These are phyloP conservation scores for Diversispora epigaea DNA, from an alignment of 192 early-diverging fungal species.

Conservation along the genomic window DNA sequence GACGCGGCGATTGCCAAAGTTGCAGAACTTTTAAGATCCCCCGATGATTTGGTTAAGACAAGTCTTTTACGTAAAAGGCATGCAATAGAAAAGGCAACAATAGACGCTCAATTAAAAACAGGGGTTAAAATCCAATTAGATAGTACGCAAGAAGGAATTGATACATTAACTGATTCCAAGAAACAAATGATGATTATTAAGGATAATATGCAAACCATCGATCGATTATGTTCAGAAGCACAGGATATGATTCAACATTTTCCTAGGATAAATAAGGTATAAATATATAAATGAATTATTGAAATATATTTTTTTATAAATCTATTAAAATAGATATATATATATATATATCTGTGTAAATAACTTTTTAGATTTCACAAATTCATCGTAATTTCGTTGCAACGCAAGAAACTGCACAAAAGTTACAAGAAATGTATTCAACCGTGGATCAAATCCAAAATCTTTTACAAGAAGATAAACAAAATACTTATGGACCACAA, in stretches of 20 bases:
- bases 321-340: background rate
- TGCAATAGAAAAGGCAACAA: conserved; percentile 82
- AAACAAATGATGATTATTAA: conserved; percentile 64
- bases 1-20: conserved; percentile 80
- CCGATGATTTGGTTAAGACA: conserved; percentile 93
- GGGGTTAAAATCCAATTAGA: conserved; percentile 91
- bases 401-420: conserved; percentile 80
- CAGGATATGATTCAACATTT: conserved; percentile 89
- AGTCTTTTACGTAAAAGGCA: conserved; percentile 76
- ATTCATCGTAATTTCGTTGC: conserved; percentile 95
- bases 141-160: conserved; percentile 84
- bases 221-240: conserved; percentile 81
- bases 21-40: conserved; percentile 83
- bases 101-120: conserved; percentile 95
- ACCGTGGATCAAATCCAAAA: conserved; percentile 70
- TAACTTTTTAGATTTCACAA: conserved; percentile 76
- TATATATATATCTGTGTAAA: background rate
- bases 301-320: background rate
- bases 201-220: conserved; percentile 78
- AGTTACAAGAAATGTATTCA: conserved; percentile 84
- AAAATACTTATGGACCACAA: conserved; percentile 63
- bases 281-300: background rate
- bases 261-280: conserved; percentile 83
- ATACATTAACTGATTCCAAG: conserved; percentile 66
- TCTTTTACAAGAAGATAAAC: conserved; percentile 68